phyloP scores from a whole-genome alignment of 768 basidiomycete genomes.

The Mycena crocata region DNA sequence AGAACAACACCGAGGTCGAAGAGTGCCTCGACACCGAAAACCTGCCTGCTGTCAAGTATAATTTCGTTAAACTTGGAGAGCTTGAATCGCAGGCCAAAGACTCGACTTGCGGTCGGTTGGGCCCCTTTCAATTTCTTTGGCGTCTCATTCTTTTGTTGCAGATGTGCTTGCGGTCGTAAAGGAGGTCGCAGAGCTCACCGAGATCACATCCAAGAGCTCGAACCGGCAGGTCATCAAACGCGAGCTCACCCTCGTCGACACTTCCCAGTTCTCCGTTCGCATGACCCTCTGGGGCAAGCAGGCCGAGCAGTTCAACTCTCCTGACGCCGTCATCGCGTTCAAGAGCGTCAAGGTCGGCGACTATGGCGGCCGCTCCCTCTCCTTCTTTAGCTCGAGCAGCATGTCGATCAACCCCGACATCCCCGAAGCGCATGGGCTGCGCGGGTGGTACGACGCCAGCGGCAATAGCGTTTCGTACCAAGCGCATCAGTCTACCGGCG shows the following conservation, averaged over 20 bases:
- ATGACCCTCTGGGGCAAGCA: slow-evolving; percentile 97
- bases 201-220: slow-evolving; percentile 81
- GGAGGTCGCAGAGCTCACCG: slow-evolving; percentile 73
- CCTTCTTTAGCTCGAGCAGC: slow-evolving; percentile 82
- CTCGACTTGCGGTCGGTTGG: slow-evolving; percentile 80
- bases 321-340: slow-evolving; percentile 85
- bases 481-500: slow-evolving; percentile 64
- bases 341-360: slow-evolving; percentile 95
- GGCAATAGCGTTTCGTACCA: slow-evolving; percentile 77
- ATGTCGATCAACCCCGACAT: slow-evolving; percentile 93
- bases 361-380: slow-evolving; percentile 88
- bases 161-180: slow-evolving; percentile 92
- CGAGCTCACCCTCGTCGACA: slow-evolving; percentile 90
- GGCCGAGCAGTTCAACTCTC: slow-evolving; percentile 81
- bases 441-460: slow-evolving; percentile 91
- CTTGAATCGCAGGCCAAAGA: slow-evolving; percentile 81
- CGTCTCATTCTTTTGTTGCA: slow-evolving; percentile 43
- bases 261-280: slow-evolving; percentile 79
- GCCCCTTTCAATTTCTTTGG: slow-evolving; percentile 7
- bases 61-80: slow-evolving; percentile 74
- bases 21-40: slow-evolving; percentile 87
- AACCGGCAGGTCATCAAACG: slow-evolving; percentile 87
- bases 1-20: slow-evolving; percentile 85
- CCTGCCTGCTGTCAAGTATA: slow-evolving; percentile 87
- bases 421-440: slow-evolving; percentile 84